Evolutionary conservation across 768 basidiomycete genomes (phyloP), one percentile per base, ranked within the genome.

Genomic region (Termitomyces sp.): DNA sequence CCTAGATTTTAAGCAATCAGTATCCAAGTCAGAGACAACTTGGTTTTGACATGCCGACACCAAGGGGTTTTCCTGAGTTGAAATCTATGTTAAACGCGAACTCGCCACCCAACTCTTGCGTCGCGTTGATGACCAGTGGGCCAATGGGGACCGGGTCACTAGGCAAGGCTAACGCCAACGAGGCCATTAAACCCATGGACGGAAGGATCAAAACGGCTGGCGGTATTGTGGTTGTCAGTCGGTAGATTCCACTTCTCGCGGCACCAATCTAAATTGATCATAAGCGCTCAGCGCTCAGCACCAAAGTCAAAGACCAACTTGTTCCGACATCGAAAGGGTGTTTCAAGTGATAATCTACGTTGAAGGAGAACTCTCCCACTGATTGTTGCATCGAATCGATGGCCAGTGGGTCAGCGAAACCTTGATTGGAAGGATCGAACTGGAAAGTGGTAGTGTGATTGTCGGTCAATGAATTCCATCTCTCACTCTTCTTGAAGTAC

Each of bases 401-500:
- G n/a, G n/a, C n/a, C n/a, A n/a, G n/a, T n/a, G n/a, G n/a, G n/a
- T n/a, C n/a, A n/a, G n/a, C n/a, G n/a, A n/a, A n/a, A n/a, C n/a
- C n/a, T n/a, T n/a, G n/a, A n/a, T n/a, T n/a, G n/a, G n/a, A n/a
- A n/a, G n/a, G n/a, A 35, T 66, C 56, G 44, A 67, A 68, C 48
- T 73, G 63, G 10, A 69, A 70, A 0, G 64, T 60, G 23, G 61
- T 69, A 47, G 67, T 61, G 54, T 66, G 69, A 35, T 63, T 47
- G 47, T 70, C 68, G 8, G 62, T 63, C 8, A 70, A 68, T 11
- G 61, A 19, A 17, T 58, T 60, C 58, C 63, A 68, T 34, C 51
- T 60, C 61, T 74, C 73, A 53, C 64, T 68, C 60, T 68, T 70
- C 41, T 51, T 54, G 34, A 65, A 65, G 46, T 70, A 68, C 4